Conservation (phyloP, 202 grass and related monocot species). For the Zizania palustris region DNA sequence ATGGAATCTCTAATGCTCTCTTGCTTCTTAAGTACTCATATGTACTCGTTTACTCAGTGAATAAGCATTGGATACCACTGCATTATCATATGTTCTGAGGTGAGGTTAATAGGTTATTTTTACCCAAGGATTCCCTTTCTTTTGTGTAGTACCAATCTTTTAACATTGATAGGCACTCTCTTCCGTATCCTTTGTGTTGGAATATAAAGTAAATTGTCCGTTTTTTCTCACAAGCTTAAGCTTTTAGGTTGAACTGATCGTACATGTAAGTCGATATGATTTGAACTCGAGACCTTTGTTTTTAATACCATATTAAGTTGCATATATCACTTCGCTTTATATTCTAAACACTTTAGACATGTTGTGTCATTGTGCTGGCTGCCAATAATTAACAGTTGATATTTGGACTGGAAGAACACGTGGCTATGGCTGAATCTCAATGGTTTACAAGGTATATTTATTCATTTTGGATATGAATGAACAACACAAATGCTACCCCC, state of each 20-base stretch:
- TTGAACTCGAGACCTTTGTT: no score
- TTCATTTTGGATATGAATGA: no score
- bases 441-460: no score
- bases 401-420: background rate
- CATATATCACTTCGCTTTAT: no score
- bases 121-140: background rate
- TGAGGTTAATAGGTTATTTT: slow-evolving; percentile 14
- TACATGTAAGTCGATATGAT: no score
- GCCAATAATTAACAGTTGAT: background rate
- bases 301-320: no score
- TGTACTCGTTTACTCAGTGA: background rate
- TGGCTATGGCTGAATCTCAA: no score
- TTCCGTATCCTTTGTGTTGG: slow-evolving; percentile 2
- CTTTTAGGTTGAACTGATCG: no score
- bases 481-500: no score
- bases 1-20: background rate
- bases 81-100: slow-evolving; percentile 25
- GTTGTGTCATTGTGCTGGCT: background rate
- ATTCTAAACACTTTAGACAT: no score
- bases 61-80: slow-evolving; percentile 17
- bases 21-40: slow-evolving; percentile 4
- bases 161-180: background rate
- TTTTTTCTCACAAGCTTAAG: no score
- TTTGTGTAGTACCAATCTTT: background rate
- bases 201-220: no score